Conservation (phyloP, 352 stramenopile species). For the Phytopythium helicoides region DNA sequence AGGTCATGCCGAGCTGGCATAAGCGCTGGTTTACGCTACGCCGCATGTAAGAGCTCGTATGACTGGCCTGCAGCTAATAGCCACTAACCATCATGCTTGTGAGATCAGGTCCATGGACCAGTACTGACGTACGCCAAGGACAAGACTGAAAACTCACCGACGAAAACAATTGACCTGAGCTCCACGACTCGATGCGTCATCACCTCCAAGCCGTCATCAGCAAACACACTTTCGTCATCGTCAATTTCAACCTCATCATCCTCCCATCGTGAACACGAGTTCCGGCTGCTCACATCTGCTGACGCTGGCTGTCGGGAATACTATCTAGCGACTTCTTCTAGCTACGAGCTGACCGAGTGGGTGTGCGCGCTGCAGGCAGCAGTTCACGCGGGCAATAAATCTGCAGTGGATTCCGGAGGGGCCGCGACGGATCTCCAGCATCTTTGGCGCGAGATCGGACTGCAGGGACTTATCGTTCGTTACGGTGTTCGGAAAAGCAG, state of each 20-base stretch:
- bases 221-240: background rate
- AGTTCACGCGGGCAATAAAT: conserved; percentile 81
- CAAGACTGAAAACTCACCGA: conserved; percentile 34
- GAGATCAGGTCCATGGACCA: conserved; percentile 65
- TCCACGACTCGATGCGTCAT: conserved; percentile 74
- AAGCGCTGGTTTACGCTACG: conserved; percentile 82
- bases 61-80: background rate
- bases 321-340: conserved; percentile 56
- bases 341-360: conserved; percentile 84
- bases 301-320: conserved; percentile 68
- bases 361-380: conserved; percentile 75
- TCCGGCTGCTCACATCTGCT: conserved; percentile 73
- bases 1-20: conserved; percentile 75
- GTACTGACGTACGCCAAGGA: conserved; percentile 81
- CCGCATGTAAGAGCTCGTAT: conserved; percentile 39
- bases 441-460: conserved; percentile 77
- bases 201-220: conserved; percentile 36
- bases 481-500: conserved; percentile 85
- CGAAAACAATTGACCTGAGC: conserved; percentile 75
- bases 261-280: conserved; percentile 61
- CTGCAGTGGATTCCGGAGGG: conserved; percentile 54
- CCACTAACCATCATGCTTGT: no score
- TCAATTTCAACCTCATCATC: conserved; percentile 2
- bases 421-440: conserved; percentile 54
- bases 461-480: conserved; percentile 77